These are phyloP conservation scores for Paecilomyces formosus DNA, from an alignment of 2,329 filamentous ascomycete species.

Conservation along the genomic window DNA sequence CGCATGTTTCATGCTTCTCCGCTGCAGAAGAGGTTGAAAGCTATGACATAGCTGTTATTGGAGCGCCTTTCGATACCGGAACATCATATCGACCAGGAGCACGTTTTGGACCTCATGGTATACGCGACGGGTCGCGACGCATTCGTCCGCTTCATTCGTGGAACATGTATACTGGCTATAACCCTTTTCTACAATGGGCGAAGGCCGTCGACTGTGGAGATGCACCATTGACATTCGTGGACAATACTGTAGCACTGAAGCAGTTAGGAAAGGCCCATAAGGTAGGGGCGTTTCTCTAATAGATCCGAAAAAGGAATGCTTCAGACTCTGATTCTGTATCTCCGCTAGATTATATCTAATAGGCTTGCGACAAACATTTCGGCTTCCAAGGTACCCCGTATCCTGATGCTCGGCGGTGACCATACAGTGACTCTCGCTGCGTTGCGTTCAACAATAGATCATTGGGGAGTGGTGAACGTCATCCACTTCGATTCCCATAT, in stretches of 20 bases:
- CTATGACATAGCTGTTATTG: constrained; percentile 2
- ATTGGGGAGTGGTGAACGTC: constrained; percentile 46
- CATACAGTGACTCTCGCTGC: constrained; percentile 45
- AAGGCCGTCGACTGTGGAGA: constrained; percentile 47
- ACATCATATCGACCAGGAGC: constrained; percentile 23
- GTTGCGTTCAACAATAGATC: constrained; percentile 34
- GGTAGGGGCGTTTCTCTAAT: constrained; percentile 16
- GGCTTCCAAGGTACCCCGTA: constrained; percentile 37
- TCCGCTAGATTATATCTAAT: constrained; percentile 11
- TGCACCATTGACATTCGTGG: constrained; percentile 39
- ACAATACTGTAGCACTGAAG: constrained; percentile 43
- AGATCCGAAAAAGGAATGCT: too few species aligned
- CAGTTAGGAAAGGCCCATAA: constrained; percentile 43
- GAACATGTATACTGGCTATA: constrained; percentile 37
- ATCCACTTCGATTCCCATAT: constrained; percentile 46
- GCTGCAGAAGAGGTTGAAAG: not conserved
- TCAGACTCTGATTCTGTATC: constrained; percentile 2
- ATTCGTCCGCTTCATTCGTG: constrained; percentile 20
- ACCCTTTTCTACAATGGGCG: constrained; percentile 36
- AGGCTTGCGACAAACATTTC: constrained; percentile 36
- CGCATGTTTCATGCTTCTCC: not conserved
- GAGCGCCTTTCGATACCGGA: constrained; percentile 2
- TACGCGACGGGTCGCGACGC: constrained; percentile 24
- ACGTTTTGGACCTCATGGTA: constrained; percentile 27
- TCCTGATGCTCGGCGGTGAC: constrained; percentile 44